phyloP scores from a whole-genome alignment of 2,329 filamentous ascomycete genomes.

The Fusarium goolgardi region DNA sequence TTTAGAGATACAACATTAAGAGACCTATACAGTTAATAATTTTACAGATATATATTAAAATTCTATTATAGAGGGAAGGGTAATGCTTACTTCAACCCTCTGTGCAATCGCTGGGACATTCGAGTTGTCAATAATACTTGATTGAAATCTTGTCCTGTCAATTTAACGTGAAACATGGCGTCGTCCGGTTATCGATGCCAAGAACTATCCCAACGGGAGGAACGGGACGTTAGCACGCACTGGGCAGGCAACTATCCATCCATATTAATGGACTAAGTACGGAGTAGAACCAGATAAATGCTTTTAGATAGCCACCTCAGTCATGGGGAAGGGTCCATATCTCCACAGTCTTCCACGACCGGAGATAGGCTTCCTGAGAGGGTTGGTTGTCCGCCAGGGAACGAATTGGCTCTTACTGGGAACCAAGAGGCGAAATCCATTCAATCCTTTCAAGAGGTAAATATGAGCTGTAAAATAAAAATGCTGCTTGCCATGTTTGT shows the following conservation, averaged over 20 bases:
- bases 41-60: no score
- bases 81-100: not conserved
- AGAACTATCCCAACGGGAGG: not conserved
- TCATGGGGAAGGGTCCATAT: not conserved
- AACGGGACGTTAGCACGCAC: not conserved
- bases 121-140: not conserved
- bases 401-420: not conserved
- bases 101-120: not conserved
- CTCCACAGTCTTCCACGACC: not conserved
- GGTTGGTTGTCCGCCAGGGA: not conserved
- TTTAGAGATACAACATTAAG: no score
- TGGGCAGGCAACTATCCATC: not conserved
- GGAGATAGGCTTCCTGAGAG: not conserved
- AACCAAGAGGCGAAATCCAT: not conserved
- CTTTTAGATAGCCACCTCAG: not conserved
- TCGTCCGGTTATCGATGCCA: not conserved
- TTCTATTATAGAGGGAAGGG: no score
- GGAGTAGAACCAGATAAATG: not conserved
- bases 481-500: not conserved
- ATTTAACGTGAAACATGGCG: conserved; percentile 10
- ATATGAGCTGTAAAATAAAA: not conserved
- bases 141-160: not conserved
- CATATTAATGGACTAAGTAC: not conserved
- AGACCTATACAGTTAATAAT: no score
- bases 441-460: not conserved